These are phyloP conservation scores for Saitozyma sp. DNA, from an alignment of 768 basidiomycete species.

Conservation along the genomic window DNA sequence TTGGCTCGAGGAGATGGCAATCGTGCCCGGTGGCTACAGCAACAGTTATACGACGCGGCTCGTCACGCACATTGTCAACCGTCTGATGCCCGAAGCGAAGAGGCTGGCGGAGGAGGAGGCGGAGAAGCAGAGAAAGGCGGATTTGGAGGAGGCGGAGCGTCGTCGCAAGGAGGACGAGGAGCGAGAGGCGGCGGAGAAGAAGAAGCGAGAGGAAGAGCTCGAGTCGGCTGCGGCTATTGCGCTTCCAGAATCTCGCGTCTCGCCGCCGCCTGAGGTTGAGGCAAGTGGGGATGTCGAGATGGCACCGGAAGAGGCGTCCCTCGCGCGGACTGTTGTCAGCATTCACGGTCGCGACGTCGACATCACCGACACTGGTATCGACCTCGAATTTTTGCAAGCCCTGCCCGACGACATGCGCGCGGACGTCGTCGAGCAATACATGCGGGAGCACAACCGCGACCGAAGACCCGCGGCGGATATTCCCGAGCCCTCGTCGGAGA, in stretches of 20 bases:
- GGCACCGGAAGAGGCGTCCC: slow-evolving; percentile 21
- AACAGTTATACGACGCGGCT: slow-evolving; percentile 67
- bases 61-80: slow-evolving; percentile 68
- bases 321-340: slow-evolving; percentile 72
- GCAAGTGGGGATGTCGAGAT: slow-evolving; percentile 14
- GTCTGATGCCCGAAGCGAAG: slow-evolving; percentile 75
- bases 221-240: slow-evolving; percentile 17
- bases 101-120: slow-evolving; percentile 53
- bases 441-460: slow-evolving; percentile 68
- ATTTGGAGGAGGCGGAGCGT: slow-evolving; percentile 54
- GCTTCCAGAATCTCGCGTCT: slow-evolving; percentile 20
- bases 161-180: slow-evolving; percentile 14
- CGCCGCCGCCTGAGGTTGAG: slow-evolving; percentile 16
- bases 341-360: slow-evolving; percentile 92
- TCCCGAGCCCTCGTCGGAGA: slow-evolving; percentile 70
- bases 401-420: slow-evolving; percentile 98
- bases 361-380: slow-evolving; percentile 98
- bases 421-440: slow-evolving; percentile 95
- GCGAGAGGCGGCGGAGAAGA: slow-evolving; percentile 18
- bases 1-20: slow-evolving; percentile 85
- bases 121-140: slow-evolving; percentile 36
- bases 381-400: slow-evolving; percentile 95
- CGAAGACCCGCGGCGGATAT: slow-evolving; percentile 62
- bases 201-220: slow-evolving; percentile 4
- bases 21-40: slow-evolving; percentile 73